Percentiles rank a stretch among this genome's conserved stretches.
Conservation (phyloP, 2,329 filamentous ascomycete genomes). For the Byssothecium circinans region DNA sequence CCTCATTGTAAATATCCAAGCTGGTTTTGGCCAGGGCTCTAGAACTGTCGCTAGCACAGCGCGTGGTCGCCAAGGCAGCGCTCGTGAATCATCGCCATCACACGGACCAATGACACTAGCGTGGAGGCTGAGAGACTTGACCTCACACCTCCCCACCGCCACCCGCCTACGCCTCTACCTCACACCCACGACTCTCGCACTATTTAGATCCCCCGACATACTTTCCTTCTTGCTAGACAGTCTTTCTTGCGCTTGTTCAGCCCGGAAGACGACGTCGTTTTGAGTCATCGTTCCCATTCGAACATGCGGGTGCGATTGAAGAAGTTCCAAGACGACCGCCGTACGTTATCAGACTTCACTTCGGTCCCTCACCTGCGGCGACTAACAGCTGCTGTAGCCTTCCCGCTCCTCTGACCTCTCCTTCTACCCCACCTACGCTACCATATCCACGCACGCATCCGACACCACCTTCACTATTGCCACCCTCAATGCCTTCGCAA, state of each 20-base stretch:
- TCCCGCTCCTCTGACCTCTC: conserved; percentile 5
- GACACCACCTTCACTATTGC: neutral
- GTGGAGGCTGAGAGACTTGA: neutral
- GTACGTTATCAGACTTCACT: conserved; percentile 20
- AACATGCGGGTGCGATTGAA: conserved; percentile 36
- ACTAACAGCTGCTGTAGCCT: conserved; percentile 4
- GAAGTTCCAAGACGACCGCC: conserved; percentile 29
- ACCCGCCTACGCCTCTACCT: neutral
- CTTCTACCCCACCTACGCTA: neutral
- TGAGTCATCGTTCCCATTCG: conserved; percentile 16
- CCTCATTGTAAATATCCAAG: too few species aligned
- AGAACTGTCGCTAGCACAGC: too few species aligned
- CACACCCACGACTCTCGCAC: neutral
- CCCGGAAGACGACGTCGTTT: conserved; percentile 11
- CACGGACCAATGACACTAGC: conserved; percentile 5
- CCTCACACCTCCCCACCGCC: conserved; percentile 1
- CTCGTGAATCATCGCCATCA: conserved; percentile 1
- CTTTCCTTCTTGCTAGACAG: neutral
- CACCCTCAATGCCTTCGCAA: conserved; percentile 35
- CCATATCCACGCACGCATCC: neutral
- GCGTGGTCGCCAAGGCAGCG: neutral
- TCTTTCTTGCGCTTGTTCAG: conserved; percentile 5
- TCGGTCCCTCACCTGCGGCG: conserved; percentile 5
- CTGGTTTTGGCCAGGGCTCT: too few species aligned
- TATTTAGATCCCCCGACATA: neutral